phyloP scores from a whole-genome alignment of 108 stramenopile species.

The Cyclotella kingstonii region DNA sequence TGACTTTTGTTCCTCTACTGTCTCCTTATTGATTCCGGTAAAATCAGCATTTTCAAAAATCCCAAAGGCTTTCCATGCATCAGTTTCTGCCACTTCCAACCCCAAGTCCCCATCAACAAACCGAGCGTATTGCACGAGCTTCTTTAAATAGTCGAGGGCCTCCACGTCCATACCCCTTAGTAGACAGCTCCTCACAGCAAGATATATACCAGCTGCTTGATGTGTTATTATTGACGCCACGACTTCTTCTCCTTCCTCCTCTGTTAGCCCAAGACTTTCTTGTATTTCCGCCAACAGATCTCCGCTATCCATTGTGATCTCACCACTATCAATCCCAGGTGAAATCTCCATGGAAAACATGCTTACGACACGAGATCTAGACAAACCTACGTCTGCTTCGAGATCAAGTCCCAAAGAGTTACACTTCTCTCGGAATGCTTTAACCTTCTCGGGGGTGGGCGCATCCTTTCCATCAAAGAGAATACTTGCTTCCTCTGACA shows the following conservation, averaged over 20 bases:
- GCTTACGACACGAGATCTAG: conserved; percentile 52
- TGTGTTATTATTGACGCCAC: conserved; percentile 55
- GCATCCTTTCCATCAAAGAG: conserved; percentile 47
- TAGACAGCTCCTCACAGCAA: conserved; percentile 53
- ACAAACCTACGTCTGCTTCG: conserved; percentile 69
- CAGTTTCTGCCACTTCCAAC: conserved; percentile 59
- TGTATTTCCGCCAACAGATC: conserved; percentile 76
- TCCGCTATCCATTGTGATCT: conserved; percentile 67
- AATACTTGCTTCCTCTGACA: conserved; percentile 72
- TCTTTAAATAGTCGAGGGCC: conserved; percentile 63
- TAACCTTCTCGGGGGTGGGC: conserved; percentile 57
- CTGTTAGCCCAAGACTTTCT: conserved; percentile 75
- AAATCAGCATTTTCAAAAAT: conserved; percentile 78
- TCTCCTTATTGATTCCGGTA: conserved; percentile 49
- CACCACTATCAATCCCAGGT: conserved; percentile 73
- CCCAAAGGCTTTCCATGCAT: conserved; percentile 61
- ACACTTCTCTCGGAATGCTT: conserved; percentile 88
- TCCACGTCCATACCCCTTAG: conserved; percentile 73
- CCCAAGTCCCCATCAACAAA: conserved; percentile 79
- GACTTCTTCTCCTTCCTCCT: conserved; percentile 72
- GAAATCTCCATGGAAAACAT: conserved; percentile 80
- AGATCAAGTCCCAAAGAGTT: conserved; percentile 85
- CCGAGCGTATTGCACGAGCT: conserved; percentile 66
- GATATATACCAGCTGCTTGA: conserved; percentile 53
- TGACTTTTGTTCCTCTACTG: conserved; percentile 55